These are phyloP conservation scores for Reticulascus tulasneorum DNA, from an alignment of 2,329 filamentous ascomycete species.

Conservation along the genomic window DNA sequence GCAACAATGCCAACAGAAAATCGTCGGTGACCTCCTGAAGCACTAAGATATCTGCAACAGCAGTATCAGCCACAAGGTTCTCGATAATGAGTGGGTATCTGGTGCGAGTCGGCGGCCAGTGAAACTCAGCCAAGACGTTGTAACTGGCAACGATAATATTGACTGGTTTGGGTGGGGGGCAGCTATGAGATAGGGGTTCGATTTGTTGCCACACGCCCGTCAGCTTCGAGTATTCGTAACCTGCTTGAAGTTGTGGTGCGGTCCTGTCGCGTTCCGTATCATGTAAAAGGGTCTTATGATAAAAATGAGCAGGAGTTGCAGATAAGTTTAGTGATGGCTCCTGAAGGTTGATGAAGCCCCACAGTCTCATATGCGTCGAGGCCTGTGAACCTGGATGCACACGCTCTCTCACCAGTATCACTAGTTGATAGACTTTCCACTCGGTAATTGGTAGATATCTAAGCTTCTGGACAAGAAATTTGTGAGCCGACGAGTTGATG, in stretches of 20 bases:
- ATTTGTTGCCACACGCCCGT: conserved; percentile 4
- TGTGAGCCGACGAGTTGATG: conserved; percentile 36
- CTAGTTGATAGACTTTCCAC: conserved; percentile 46
- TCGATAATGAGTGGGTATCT: conserved; percentile 39
- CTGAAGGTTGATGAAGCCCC: conserved; percentile 43
- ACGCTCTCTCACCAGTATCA: conserved; percentile 48
- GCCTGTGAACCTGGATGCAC: conserved; percentile 22
- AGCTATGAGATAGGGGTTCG: neutral
- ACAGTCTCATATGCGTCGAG: conserved; percentile 50
- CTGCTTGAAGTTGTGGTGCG: too few species aligned
- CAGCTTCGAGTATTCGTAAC: too few species aligned
- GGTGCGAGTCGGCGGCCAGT: conserved; percentile 36
- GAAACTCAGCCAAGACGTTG: conserved; percentile 50
- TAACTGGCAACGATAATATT: conserved; percentile 44
- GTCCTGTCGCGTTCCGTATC: too few species aligned
- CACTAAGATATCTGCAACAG: conserved; percentile 43
- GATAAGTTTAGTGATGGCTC: conserved; percentile 9
- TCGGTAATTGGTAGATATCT: conserved; percentile 40
- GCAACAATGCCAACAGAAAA: conserved; percentile 54
- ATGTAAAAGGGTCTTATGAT: too few species aligned
- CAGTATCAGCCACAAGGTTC: conserved; percentile 38
- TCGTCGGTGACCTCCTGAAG: conserved; percentile 64
- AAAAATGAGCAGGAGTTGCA: too few species aligned
- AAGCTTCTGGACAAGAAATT: conserved; percentile 50
- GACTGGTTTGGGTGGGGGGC: conserved; percentile 1